These are phyloP conservation scores for Ustilago crameri DNA, from an alignment of 1,284 basidiomycete genomes.

Conservation along the genomic window DNA sequence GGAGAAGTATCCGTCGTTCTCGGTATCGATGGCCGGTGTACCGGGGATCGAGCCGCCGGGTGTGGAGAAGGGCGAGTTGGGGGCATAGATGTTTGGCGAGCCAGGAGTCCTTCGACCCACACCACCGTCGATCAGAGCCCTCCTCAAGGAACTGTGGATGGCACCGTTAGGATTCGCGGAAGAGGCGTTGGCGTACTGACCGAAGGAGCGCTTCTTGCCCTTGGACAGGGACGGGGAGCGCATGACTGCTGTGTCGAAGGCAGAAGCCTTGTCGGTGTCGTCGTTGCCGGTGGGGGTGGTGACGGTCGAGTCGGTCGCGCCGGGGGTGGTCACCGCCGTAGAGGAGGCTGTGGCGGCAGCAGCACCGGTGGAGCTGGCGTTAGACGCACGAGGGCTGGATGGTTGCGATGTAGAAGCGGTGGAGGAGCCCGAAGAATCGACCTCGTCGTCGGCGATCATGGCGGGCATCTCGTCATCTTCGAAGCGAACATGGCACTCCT, in stretches of 20 bases:
- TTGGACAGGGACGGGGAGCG: conserved; percentile 53
- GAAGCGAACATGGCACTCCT: conserved; percentile 66
- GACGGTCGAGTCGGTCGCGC: conserved; percentile 27
- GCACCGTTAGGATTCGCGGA: conserved; percentile 40
- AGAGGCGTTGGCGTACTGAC: conserved; percentile 50
- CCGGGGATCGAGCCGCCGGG: conserved; percentile 64
- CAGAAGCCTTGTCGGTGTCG: conserved; percentile 58
- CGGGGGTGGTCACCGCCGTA: conserved; percentile 18
- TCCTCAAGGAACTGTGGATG: conserved; percentile 60
- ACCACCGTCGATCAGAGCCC: conserved; percentile 66
- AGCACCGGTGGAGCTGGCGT: conserved; percentile 29
- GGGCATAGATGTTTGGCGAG: conserved; percentile 59
- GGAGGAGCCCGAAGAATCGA: conserved; percentile 53
- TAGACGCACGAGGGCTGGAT: conserved; percentile 54
- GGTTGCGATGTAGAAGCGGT: conserved; percentile 57
- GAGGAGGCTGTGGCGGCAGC: conserved; percentile 17
- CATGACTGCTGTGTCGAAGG: conserved; percentile 64
- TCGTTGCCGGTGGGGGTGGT: conserved; percentile 35
- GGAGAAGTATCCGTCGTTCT: conserved; percentile 60
- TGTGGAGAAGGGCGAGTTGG: conserved; percentile 67
- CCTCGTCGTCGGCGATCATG: conserved; percentile 61
- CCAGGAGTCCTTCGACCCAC: conserved; percentile 52
- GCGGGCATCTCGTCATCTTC: conserved; percentile 65
- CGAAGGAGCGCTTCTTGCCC: conserved; percentile 66
- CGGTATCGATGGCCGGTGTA: conserved; percentile 57